Evolutionary conservation across 1,284 basidiomycete species (phyloP), one percentile per base, ranked within the genome.

Genomic region (Bjerkandera adusta): DNA sequence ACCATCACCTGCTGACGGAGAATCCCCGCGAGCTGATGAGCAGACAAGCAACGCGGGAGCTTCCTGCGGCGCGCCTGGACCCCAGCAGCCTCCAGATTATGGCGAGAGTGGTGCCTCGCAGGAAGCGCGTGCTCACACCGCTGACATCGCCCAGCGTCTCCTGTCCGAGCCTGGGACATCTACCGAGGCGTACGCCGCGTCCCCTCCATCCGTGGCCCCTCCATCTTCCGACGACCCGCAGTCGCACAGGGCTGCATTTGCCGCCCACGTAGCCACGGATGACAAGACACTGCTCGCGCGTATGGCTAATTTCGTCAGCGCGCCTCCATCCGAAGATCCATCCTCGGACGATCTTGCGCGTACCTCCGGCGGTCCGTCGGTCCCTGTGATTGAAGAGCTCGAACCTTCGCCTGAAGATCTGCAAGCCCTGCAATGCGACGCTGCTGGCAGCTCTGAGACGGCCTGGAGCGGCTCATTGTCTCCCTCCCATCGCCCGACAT

Each of bases 251-350:
- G 48, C 49, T 10, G 43, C 56, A 8, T 30, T 52, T 5, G 65
- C 71, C 48, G 67, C 76, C 10, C 86, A 89, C 59, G 72, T 89
- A 36, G 85, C 86, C 13, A 85, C 78, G 1, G 86, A 89, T 59
- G 86, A 89, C 63, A 89, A 89, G 63, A 64, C 70, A 0, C 53
- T 79, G 5, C 72, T 89, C 15, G 80, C 79, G 26, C 75, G 70
- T 27, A 71, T 87, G 51, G 76, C 71, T 1, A 67, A 68, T 15
- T 49, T 79, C 33, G 79, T 78, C 20, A 85, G 81, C 55, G 73
- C 74, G 12, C 85, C 85, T 18, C 65, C 65, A 5, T 41, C 26
- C 3, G 46, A 37, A 10, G 36, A 34, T 15, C 20, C 16, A 10
- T 38, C 48, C 18, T 15, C 27, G n/a, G 34, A 33, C 35, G 54